phyloP scores from a whole-genome alignment of 164 flowering plant genomes.

The Litsea cubeba region DNA sequence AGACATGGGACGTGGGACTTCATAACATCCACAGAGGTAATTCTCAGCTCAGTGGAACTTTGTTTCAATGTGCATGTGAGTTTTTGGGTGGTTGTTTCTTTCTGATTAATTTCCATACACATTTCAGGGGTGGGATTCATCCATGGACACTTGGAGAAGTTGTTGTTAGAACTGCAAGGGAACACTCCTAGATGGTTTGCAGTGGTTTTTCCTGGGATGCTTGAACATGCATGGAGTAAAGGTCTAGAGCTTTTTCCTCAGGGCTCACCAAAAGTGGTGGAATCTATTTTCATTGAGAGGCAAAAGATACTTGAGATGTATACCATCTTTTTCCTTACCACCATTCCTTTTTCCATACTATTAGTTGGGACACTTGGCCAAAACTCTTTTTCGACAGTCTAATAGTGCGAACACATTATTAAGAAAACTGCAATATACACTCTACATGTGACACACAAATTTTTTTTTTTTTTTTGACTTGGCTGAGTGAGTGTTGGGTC shows the following conservation, averaged over 20 bases:
- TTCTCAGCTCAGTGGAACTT: slow-evolving; percentile 8
- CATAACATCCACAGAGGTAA: slow-evolving; percentile 20
- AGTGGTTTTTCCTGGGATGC: slow-evolving; percentile 2
- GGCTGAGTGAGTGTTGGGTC: too few relatives aligned
- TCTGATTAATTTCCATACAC: neutral
- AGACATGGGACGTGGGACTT: slow-evolving; percentile 29
- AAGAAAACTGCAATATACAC: too few relatives aligned
- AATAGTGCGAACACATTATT: too few relatives aligned
- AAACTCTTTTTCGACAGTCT: too few relatives aligned
- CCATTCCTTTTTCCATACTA: neutral
- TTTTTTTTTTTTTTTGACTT: too few relatives aligned
- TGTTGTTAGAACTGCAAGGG: neutral
- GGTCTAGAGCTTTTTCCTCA: slow-evolving; percentile 3
- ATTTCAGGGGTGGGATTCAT: neutral
- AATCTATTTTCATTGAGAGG: neutral
- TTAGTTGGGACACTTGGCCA: too few relatives aligned
- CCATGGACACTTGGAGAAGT: slow-evolving; percentile 1
- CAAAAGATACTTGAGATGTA: neutral
- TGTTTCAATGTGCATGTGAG: neutral
- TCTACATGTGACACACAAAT: too few relatives aligned
- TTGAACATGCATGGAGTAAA: neutral
- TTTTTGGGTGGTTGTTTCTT: neutral
- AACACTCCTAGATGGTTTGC: neutral
- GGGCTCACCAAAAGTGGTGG: neutral
- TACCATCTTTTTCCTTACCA: neutral